These are phyloP conservation scores for Dichotomocladium elegans DNA, from an alignment of 371 early-diverging fungal genomes.

Conservation along the genomic window DNA sequence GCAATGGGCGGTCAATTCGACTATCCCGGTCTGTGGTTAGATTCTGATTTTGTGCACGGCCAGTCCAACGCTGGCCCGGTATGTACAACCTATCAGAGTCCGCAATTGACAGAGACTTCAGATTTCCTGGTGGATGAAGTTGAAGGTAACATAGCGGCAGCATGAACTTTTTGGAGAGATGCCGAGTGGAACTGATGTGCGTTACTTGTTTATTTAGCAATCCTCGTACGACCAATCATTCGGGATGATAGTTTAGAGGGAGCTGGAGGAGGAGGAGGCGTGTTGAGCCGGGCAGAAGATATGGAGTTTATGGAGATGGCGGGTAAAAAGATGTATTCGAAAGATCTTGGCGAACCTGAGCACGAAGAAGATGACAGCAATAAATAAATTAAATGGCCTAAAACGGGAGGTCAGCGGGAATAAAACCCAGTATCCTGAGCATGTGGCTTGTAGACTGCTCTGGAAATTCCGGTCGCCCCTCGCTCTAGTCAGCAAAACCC, in stretches of 20 bases:
- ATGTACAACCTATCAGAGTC: constrained; percentile 68
- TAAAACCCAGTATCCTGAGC: neutral
- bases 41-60: constrained; percentile 65
- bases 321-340: constrained; percentile 75
- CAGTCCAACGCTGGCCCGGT: constrained; percentile 68
- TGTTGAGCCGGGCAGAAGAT: constrained; percentile 67
- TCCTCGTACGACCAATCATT: constrained; percentile 61
- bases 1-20: constrained; percentile 84
- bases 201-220: constrained; percentile 58
- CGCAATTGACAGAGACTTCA: constrained; percentile 50
- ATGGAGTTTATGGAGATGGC: constrained; percentile 88
- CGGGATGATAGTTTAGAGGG: constrained; percentile 47
- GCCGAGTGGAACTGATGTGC: no score
- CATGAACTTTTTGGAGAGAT: no score
- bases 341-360: constrained; percentile 39
- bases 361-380: neutral
- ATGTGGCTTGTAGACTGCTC: neutral
- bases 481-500: neutral
- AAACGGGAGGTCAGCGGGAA: no score
- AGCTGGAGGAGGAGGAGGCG: constrained; percentile 44
- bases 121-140: constrained; percentile 66
- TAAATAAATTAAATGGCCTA: no score
- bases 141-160: constrained; percentile 53
- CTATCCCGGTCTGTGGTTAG: constrained; percentile 82
- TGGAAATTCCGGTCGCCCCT: neutral